Base-by-base conservation (phyloP, 495 filamentous ascomycete species). In the Xylaria curta region DNA sequence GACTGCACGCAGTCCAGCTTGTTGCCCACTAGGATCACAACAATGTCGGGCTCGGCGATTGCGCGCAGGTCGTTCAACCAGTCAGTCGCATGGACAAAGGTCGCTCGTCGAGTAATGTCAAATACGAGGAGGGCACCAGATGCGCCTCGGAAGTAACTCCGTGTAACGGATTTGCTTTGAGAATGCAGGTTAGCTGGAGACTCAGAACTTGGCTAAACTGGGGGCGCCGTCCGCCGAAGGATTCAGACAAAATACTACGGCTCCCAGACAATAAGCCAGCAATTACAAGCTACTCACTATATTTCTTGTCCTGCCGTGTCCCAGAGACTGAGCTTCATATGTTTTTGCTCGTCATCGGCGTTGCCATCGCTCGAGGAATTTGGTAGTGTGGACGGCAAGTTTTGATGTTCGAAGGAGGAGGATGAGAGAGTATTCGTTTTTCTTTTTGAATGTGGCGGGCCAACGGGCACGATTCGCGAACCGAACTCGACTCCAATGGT, bases 401-500 rank as follows among this genome's bases (percentile, higher is more conserved):
- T 75, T 72, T 72, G 65, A 47, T 40, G 66, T 49, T 77, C 72
- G 65, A 81, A 80, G 42, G 81, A 80, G 42, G 85, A 77, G 40
- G 58, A 26, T 33, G 66, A 42, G 42, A 58, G 60, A 46, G 47
- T 1, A 21, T 65, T 71, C 10, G 36, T 21, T 15, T 3, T 33
- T 15, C 33, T 66, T 70, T 75, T 81, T 68, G 82, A 87, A 54
- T 88, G 83, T 44, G 95, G 95, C 40, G 93, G 93, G 0, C 95
- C 94, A 66, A 97, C 94, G 68, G 95, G 91, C 40, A 99, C 94
- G 75, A 98, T 94, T 68, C 95, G 90, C 40, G 92, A 95, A 68
- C 95, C 96, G 82, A 99, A 98, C 80, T 99, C 96, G 31, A 99
- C 96, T 69, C 96, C 96, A 75, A 99, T 98, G 36, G 96, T 99